These are phyloP conservation scores for Eutrema japonicum DNA, from an alignment of 345 rosid genomes.

Conservation along the genomic window DNA sequence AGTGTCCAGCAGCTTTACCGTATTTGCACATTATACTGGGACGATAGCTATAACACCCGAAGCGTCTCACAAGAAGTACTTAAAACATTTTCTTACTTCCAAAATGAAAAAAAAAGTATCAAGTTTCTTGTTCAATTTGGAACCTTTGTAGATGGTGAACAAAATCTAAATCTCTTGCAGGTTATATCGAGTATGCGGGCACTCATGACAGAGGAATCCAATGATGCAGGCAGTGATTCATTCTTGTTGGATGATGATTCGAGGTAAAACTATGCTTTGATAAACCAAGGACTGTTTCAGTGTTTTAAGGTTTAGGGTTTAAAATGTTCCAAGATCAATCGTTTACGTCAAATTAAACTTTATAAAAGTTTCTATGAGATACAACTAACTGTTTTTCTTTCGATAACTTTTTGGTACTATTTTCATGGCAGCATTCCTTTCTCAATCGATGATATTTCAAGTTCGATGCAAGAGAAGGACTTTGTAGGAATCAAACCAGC, in stretches of 20 bases:
- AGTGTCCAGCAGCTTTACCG: conserved; percentile 97
- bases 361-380: not conserved
- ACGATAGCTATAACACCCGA: conserved; percentile 93
- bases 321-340: conserved; percentile 9
- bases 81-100: conserved; percentile 7
- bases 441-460: conserved; percentile 90
- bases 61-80: conserved; percentile 87
- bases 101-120: not conserved
- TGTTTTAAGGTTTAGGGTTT: not conserved
- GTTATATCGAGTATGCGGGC: conserved; percentile 97
- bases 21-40: conserved; percentile 96
- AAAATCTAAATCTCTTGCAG: conserved; percentile 44
- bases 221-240: conserved; percentile 75
- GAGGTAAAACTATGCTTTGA: conserved; percentile 50
- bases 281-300: too few species aligned
- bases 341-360: not conserved
- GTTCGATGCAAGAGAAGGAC: conserved; percentile 85
- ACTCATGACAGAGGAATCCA: conserved; percentile 97
- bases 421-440: conserved; percentile 73
- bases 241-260: conserved; percentile 96
- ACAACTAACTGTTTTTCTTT: not conserved
- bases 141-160: conserved; percentile 26
- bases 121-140: conserved; percentile 17
- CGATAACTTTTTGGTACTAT: not conserved
- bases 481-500: conserved; percentile 84